Base-by-base conservation (phyloP, 2,329 filamentous ascomycete genomes). In the Ophiognomonia clavigignenti-juglandacearum region DNA sequence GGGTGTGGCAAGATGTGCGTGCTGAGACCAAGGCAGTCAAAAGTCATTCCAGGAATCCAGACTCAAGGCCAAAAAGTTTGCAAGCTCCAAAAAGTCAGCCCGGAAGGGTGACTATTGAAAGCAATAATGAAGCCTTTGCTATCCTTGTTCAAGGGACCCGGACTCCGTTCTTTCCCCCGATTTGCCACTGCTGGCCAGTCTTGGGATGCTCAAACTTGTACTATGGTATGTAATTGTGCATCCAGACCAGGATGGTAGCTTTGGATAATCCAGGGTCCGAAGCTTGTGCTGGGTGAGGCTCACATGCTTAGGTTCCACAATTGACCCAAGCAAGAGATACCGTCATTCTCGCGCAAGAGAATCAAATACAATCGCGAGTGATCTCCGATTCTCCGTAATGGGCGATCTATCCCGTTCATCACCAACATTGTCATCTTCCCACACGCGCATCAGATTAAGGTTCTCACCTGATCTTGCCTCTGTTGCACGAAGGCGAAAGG, bases 11-110 rank as follows among this genome's bases (percentile, higher is more conserved):
- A 5, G 18, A 23, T 4, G 35, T n/a, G 10, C 8, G 11, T 20
- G 43, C 54, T 57, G 29, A 58, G 38, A 29, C 27, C n/a, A 34
- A 20, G n/a, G 23, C 38, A 79, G 75, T 44, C 67, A 70, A 45
- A 73, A 72, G 46, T 56, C 61, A 3, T 77, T 74, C 37, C 66
- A 75, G 35, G 65, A 70, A 16, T 56, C 60, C 2, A 65, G 76
- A 22, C 52, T 80, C 19, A 68, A 61, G 49, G 57, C 65, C 13
- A 80, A 80, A 59, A 78, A 75, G 56, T 57, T 69, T 9, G 62
- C 66, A 14, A 72, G 73, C 53, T 63, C 62, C 7, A 80, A 79
- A 62, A 80, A 80, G 20, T 36, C 44, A 18, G 43, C 46, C 24
- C 29, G 50, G 9, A 45, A 29, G 23, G 49, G 48, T 2, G 36